Percentiles rank a stretch among this genome's conserved stretches.
Conservation (phyloP, 2,329 filamentous ascomycete species). For the Fonsecaea erecta region DNA sequence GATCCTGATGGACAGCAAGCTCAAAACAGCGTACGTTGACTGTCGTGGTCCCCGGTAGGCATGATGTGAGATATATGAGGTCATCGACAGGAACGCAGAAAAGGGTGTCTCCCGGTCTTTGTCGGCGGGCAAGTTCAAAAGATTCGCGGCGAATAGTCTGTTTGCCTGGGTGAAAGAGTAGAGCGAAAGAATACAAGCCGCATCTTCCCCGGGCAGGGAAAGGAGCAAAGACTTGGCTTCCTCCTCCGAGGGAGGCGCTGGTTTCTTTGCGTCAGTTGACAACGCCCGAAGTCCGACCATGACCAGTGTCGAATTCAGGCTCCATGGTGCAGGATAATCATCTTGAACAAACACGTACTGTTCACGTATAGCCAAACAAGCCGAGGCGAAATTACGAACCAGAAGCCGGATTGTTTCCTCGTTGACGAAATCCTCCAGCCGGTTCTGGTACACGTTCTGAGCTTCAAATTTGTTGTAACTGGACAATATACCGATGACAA, state of each 20-base stretch:
- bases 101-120: slow-evolving; percentile 75
- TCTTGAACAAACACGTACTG: slow-evolving; percentile 87
- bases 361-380: slow-evolving; percentile 69
- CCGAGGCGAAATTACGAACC: slow-evolving; percentile 73
- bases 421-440: slow-evolving; percentile 94
- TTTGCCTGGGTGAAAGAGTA: slow-evolving; percentile 96
- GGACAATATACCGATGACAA: slow-evolving; percentile 80
- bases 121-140: slow-evolving; percentile 67
- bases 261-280: slow-evolving; percentile 68
- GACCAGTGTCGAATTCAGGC: slow-evolving; percentile 74
- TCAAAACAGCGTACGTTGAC: slow-evolving; percentile 81
- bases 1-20: slow-evolving; percentile 81
- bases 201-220: slow-evolving; percentile 77
- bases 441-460: slow-evolving; percentile 91
- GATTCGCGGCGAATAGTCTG: slow-evolving; percentile 87
- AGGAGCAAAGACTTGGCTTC: slow-evolving; percentile 81
- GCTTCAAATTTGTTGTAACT: slow-evolving; percentile 99
- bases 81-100: slow-evolving; percentile 80
- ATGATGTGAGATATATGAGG: slow-evolving; percentile 92
- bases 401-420: slow-evolving; percentile 84
- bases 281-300: slow-evolving; percentile 84
- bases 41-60: slow-evolving; percentile 81
- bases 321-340: slow-evolving; percentile 89
- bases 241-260: slow-evolving; percentile 68
- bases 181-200: slow-evolving; percentile 78